A percentile compares a stretch with the other conserved stretches of the same genome.
Conservation (phyloP, 2,329 filamentous ascomycete species). For the Claviceps sp. region DNA sequence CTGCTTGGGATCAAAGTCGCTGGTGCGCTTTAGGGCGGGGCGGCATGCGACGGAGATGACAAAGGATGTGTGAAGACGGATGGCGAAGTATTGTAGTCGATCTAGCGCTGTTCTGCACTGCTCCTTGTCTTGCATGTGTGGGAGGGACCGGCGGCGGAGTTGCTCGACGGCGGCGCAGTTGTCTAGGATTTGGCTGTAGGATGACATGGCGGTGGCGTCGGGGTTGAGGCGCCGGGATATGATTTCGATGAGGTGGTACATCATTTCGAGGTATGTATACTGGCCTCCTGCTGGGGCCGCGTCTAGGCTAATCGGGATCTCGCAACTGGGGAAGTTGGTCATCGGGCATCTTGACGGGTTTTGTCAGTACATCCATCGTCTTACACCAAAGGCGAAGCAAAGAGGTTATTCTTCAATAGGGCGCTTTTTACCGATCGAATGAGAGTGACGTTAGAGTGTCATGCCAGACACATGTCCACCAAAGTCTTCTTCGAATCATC, state of each 20-base stretch:
- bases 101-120: constrained; percentile 51
- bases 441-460: constrained; percentile 53
- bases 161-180: constrained; percentile 42
- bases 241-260: constrained; percentile 50
- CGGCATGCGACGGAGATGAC: constrained; percentile 53
- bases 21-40: constrained; percentile 44
- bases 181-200: constrained; percentile 41
- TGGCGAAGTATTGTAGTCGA: constrained; percentile 49
- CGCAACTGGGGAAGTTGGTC: constrained; percentile 44
- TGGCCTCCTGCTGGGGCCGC: constrained; percentile 25
- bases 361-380: background rate
- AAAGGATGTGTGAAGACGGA: constrained; percentile 52
- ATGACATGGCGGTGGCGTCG: constrained; percentile 34
- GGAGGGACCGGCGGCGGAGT: constrained; percentile 33
- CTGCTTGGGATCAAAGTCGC: constrained; percentile 35
- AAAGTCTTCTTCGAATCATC: constrained; percentile 40
- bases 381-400: background rate
- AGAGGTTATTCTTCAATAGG: background rate
- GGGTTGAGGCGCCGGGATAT: constrained; percentile 45
- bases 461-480: constrained; percentile 57
- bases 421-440: constrained; percentile 40
- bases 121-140: constrained; percentile 45
- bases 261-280: constrained; percentile 48
- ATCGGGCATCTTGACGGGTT: constrained; percentile 37
- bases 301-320: constrained; percentile 33